A percentile compares a stretch with the other conserved stretches of the same genome.
phyloP scores from a whole-genome alignment of 345 rosid genomes.

The Arabis alpina region DNA sequence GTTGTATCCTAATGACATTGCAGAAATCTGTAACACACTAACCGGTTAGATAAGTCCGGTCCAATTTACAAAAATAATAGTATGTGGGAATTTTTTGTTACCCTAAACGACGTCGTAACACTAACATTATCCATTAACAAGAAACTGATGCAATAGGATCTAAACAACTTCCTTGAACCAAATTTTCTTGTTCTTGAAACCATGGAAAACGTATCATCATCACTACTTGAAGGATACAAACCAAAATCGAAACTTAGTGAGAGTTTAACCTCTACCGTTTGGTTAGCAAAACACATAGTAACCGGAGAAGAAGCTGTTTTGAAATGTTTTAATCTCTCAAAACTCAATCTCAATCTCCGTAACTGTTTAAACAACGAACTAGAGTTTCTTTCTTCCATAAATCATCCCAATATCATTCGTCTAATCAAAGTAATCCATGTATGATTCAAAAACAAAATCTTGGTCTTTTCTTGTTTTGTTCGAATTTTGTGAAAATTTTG shows the following conservation, averaged over 20 bases:
- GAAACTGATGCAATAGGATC: not conserved
- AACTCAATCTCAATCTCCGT: slow-evolving; percentile 54
- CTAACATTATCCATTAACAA: slow-evolving; percentile 11
- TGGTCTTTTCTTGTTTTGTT: not conserved
- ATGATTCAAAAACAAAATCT: not conserved
- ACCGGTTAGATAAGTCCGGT: too few relatives aligned
- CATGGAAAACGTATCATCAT: slow-evolving; percentile 4
- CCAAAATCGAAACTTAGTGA: slow-evolving; percentile 59
- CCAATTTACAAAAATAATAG: too few relatives aligned
- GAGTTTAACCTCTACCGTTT: slow-evolving; percentile 53
- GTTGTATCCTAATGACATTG: too few relatives aligned
- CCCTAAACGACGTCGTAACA: slow-evolving; percentile 39
- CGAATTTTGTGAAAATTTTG: slow-evolving; percentile 1
- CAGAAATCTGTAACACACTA: too few relatives aligned
- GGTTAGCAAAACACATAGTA: slow-evolving; percentile 52
- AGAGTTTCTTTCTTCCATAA: slow-evolving; percentile 59
- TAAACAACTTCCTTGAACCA: not conserved
- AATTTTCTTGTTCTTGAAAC: not conserved
- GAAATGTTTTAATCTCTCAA: slow-evolving; percentile 61
- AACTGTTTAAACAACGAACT: slow-evolving; percentile 58
- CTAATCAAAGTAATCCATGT: slow-evolving; percentile 57
- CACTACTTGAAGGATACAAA: slow-evolving; percentile 33
- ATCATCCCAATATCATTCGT: slow-evolving; percentile 67
- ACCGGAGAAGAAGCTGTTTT: slow-evolving; percentile 60
- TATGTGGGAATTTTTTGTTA: too few relatives aligned